These are phyloP conservation scores for Volutella citrinella DNA, from an alignment of 2,329 filamentous ascomycete species.

Conservation along the genomic window DNA sequence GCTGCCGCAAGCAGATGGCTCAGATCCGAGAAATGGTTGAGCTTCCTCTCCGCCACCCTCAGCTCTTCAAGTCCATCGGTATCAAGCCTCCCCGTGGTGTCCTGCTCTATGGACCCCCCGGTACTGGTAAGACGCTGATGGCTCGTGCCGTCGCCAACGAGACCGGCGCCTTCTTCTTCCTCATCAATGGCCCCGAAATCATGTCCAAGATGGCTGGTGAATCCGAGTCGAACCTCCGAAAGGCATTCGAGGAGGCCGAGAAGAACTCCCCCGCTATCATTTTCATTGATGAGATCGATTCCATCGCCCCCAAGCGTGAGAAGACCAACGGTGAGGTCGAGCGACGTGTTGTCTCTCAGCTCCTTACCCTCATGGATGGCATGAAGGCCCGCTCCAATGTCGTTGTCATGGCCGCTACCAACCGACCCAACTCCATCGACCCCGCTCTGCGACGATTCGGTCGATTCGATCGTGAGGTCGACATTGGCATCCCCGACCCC, in stretches of 20 bases:
- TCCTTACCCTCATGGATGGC: conserved; percentile 96
- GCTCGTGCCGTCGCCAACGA: conserved; percentile 98
- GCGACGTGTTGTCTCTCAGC: conserved; percentile 95
- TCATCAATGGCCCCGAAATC: conserved; percentile 99
- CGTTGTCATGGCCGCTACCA: conserved; percentile 98
- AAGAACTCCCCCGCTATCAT: conserved; percentile 99
- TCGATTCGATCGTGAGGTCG: conserved; percentile 97
- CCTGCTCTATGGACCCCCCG: conserved; percentile 91
- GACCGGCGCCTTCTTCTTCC: conserved; percentile 98
- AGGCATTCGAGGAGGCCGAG: conserved; percentile 99
- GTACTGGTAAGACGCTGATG: conserved; percentile 99
- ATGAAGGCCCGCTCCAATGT: conserved; percentile 99
- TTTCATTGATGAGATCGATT: conserved; percentile 99
- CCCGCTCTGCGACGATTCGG: conserved; percentile 96
- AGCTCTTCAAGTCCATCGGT: conserved; percentile 99
- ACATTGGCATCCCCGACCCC: conserved; percentile 96
- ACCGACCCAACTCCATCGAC: conserved; percentile 98
- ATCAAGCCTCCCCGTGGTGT: conserved; percentile 99
- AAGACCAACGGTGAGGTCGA: conserved; percentile 99
- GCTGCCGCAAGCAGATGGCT: conserved; percentile 99
- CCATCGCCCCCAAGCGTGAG: conserved; percentile 98
- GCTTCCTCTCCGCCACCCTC: conserved; percentile 91
- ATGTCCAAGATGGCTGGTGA: conserved; percentile 99
- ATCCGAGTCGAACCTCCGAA: conserved; percentile 95
- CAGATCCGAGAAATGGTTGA: conserved; percentile 99